Evolutionary conservation across 2,329 filamentous ascomycete species (phyloP).

Genomic region (Calonectria pteridis): DNA sequence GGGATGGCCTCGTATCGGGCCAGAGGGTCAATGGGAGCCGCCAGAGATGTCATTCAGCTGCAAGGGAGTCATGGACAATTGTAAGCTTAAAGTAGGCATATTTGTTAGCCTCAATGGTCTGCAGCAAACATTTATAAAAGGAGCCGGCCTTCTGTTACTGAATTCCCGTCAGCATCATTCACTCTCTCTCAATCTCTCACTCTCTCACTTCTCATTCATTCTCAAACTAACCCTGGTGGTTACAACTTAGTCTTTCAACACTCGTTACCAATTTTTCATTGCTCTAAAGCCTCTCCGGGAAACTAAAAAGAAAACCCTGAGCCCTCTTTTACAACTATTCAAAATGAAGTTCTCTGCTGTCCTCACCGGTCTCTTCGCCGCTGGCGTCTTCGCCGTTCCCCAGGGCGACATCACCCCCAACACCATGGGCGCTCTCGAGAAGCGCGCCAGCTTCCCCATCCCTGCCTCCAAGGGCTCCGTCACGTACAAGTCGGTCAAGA

Average conservation of each 20-base stretch:
- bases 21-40: neutral
- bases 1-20: slow-evolving; percentile 7
- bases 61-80: neutral
- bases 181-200: slow-evolving; percentile 24
- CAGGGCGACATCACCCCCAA: slow-evolving; percentile 42
- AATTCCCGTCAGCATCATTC: slow-evolving; percentile 14
- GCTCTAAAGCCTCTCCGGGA: neutral
- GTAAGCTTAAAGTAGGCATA: slow-evolving; percentile 4
- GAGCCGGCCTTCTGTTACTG: neutral
- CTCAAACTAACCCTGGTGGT: slow-evolving; percentile 41
- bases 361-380: slow-evolving; percentile 39
- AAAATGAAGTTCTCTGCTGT: slow-evolving; percentile 43
- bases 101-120: neutral
- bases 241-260: slow-evolving; percentile 31
- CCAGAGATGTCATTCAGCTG: neutral
- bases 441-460: slow-evolving; percentile 40
- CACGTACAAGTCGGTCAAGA: slow-evolving; percentile 37
- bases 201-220: slow-evolving; percentile 22
- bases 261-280: slow-evolving; percentile 3
- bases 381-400: slow-evolving; percentile 35
- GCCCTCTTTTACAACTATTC: slow-evolving; percentile 15
- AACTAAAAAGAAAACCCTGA: neutral
- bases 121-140: neutral
- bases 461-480: slow-evolving; percentile 43
- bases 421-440: slow-evolving; percentile 42